Evolutionary conservation across 495 filamentous ascomycete genomes (phyloP), one percentile per base, ranked within the genome.

Genomic region (Penicillium cinerascens): DNA sequence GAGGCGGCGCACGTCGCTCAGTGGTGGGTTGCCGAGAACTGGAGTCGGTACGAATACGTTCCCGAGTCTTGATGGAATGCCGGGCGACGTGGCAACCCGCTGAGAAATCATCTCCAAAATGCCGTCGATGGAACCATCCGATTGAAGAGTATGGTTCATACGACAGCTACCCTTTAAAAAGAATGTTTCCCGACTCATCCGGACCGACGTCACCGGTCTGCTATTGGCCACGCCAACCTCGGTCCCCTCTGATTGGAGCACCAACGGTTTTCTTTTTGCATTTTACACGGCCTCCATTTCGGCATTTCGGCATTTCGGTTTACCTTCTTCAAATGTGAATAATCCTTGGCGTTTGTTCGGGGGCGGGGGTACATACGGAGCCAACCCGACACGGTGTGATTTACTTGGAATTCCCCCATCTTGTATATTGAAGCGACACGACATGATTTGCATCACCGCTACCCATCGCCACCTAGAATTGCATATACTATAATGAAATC

Each of bases 11-110:
- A 68, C 49, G 62, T 74, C 23, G 61, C 60, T 17, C 55, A 64
- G 18, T 74, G 71, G 71, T 69, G 62, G 60, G 59, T 74, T 17
- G 49, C 57, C 47, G 69, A 74, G 43, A 68, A 68, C 41, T 60
- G 69, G 56, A 52, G 55, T 23, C 60, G 69, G 23, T 73, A 68
- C 44, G 62, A 69, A 36, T 73, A 66, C 45, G 36, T 49, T 23
- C 55, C 61, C 2, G 21, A 59, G 21, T 33, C n/a, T 42, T 54
- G 42, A 8, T 22, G 4, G 1, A 27, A 29, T 1, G 1, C 21
- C 18, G 17, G 10, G 2, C n/a, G 26, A 39, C 37, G 37, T 39
- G 37, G 18, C 18, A 20, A 39, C 29, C 29, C 9, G 1, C 11
- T 36, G 7, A 1, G 6, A 2, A 26, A 10, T 27, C 4, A 10